Conservation (phyloP, 768 basidiomycete genomes). For the Hypholoma fasciculare region DNA sequence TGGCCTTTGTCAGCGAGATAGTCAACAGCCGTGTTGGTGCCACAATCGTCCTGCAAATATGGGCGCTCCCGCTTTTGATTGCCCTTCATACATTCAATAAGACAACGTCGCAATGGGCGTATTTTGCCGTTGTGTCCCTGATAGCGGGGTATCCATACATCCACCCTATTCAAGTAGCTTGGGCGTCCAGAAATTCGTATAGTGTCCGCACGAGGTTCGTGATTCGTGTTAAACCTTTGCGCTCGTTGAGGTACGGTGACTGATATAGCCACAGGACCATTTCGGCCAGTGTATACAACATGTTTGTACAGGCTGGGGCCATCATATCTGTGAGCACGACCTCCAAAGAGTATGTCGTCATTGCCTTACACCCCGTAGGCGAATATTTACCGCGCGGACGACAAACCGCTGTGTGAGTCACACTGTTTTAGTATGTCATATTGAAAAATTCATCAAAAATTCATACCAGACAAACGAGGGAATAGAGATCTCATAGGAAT, state of each 20-base stretch:
- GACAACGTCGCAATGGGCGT: conserved; percentile 54
- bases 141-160: conserved; percentile 58
- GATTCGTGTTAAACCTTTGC: conserved; percentile 11
- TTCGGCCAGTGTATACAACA: conserved; percentile 59
- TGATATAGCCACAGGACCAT: conserved; percentile 29
- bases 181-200: conserved; percentile 61
- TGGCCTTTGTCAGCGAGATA: conserved; percentile 52
- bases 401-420: conserved; percentile 41
- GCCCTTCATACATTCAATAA: conserved; percentile 51
- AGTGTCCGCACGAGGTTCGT: conserved; percentile 54
- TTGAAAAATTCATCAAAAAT: not conserved
- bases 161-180: conserved; percentile 52
- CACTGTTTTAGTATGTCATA: not conserved
- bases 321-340: conserved; percentile 42
- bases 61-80: conserved; percentile 63
- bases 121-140: conserved; percentile 52
- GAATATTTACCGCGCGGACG: conserved; percentile 56
- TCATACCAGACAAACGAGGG: conserved; percentile 51
- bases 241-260: not conserved
- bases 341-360: not conserved
- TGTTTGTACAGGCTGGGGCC: conserved; percentile 60
- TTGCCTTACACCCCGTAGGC: conserved; percentile 27
- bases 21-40: conserved; percentile 57
- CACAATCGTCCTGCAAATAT: conserved; percentile 54
- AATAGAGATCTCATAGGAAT: conserved; percentile 59